phyloP scores from a whole-genome alignment of 176 grass and related monocot genomes.

The Alopecurus myosuroides region DNA sequence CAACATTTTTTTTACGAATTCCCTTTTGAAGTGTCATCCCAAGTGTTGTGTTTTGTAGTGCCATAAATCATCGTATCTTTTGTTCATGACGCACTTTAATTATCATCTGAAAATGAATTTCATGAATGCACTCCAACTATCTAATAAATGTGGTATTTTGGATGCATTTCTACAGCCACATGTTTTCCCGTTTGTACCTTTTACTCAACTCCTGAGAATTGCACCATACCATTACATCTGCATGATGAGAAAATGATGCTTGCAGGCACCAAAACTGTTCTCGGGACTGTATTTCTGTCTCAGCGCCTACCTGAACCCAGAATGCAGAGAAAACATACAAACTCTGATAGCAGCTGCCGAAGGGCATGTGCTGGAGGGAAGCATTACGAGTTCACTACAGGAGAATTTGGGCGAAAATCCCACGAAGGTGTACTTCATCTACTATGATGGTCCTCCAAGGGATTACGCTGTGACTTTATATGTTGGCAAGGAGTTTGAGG shows the following conservation, averaged over 20 bases:
- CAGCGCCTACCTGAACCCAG: conserved; percentile 26
- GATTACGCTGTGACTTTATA: background rate
- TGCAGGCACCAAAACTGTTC: conserved; percentile 35
- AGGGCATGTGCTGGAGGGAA: conserved; percentile 10
- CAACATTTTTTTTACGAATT: background rate
- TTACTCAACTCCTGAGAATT: background rate
- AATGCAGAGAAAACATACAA: background rate
- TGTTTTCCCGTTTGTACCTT: too few species aligned
- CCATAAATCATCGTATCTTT: background rate
- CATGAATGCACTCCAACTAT: too few species aligned
- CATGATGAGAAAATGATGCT: background rate
- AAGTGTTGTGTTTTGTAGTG: background rate
- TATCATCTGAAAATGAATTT: too few species aligned
- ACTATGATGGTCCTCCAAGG: background rate
- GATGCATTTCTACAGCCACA: background rate
- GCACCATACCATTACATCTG: too few species aligned
- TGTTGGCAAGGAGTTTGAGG: background rate
- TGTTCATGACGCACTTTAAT: background rate
- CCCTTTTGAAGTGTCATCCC: background rate
- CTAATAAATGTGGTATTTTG: background rate
- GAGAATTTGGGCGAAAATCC: background rate
- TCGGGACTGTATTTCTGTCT: conserved; percentile 28
- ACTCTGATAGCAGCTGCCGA: background rate
- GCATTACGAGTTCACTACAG: too few species aligned
- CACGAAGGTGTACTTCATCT: conserved; percentile 19